Percentiles rank a stretch among this genome's conserved stretches.
Evolutionary conservation across 2,329 filamentous ascomycete species (phyloP).

Genomic region (Akanthomyces lecanii): DNA sequence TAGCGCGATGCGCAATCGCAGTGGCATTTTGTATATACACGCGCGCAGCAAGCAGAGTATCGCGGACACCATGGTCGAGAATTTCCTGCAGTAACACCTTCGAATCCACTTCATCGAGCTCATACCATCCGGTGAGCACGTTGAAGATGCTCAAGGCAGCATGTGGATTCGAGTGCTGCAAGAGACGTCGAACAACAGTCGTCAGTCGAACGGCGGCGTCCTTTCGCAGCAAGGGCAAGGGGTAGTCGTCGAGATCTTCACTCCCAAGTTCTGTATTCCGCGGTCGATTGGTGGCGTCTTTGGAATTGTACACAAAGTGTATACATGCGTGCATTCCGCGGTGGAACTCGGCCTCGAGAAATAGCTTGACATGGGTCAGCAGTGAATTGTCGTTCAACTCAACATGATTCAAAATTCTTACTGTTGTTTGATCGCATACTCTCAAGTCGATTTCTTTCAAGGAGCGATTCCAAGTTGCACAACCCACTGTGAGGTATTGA

Average conservation of each 20-base stretch:
- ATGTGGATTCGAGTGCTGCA: not conserved
- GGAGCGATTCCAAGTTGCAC: not conserved
- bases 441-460: not conserved
- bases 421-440: not conserved
- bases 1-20: not conserved
- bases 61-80: not conserved
- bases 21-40: not conserved
- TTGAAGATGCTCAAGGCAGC: not conserved
- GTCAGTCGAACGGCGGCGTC: not conserved
- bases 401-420: not conserved
- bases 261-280: not conserved
- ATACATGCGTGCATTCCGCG: conserved; percentile 2
- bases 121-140: not conserved
- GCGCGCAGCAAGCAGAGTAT: not conserved
- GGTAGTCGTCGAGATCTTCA: not conserved
- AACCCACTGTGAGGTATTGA: not conserved
- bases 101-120: not conserved
- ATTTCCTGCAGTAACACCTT: not conserved
- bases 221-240: not conserved
- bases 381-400: not conserved
- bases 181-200: not conserved
- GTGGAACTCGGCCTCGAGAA: conserved; percentile 9
- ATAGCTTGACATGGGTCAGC: not conserved
- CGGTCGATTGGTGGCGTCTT: not conserved
- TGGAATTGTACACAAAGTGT: conserved; percentile 4